A percentile compares a stretch with the other conserved stretches of the same genome.
phyloP scores from a whole-genome alignment of 164 flowering plant genomes.

The Magnolia officinalis region DNA sequence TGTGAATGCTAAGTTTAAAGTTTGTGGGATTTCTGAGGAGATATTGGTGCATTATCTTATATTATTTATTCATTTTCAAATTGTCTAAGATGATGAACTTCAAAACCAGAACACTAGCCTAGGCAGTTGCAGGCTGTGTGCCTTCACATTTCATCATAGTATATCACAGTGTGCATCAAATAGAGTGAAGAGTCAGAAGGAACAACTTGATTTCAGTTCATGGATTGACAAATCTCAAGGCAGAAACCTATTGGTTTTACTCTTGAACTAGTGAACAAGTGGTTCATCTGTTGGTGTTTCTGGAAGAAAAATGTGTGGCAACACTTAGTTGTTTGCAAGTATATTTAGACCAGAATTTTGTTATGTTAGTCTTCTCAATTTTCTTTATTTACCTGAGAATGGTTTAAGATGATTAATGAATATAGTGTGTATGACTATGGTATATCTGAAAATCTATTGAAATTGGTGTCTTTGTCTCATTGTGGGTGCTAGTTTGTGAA shows the following conservation, averaged over 20 bases:
- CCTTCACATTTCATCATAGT: neutral
- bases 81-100: neutral
- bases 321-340: neutral
- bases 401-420: too few species aligned
- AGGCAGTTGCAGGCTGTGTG: neutral
- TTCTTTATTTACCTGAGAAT: too few species aligned
- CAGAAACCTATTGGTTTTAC: neutral
- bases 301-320: neutral
- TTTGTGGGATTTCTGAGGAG: neutral
- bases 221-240: neutral
- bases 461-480: too few species aligned
- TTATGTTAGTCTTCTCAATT: too few species aligned
- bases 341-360: neutral
- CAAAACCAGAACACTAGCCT: neutral
- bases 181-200: too few species aligned
- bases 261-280: neutral
- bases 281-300: neutral
- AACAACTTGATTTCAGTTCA: too few species aligned
- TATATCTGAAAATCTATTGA: too few species aligned
- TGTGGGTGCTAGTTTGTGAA: too few species aligned
- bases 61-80: neutral
- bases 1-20: neutral
- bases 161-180: too few species aligned
- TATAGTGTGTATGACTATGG: too few species aligned
- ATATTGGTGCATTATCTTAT: neutral